Base-by-base conservation (phyloP, 1,284 basidiomycete genomes). In the Microbotryum violaceum region DNA sequence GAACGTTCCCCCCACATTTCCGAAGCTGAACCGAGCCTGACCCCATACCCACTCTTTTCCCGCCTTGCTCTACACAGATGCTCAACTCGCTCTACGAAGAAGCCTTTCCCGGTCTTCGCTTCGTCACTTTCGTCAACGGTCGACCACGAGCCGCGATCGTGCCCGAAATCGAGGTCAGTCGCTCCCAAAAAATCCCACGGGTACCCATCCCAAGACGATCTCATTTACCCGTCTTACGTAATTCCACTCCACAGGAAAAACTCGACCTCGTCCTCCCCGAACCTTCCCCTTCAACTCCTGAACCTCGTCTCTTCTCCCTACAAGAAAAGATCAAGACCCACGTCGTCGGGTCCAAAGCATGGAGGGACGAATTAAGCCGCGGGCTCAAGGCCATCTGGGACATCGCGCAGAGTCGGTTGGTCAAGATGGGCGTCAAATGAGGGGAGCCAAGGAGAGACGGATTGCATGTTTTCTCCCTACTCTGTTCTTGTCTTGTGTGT, bases 61-160 rank as follows among this genome's bases (percentile, higher is more conserved):
- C 45, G 42, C 16, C 7, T 16, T n/a, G 1, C 14, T 18, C 31
- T 4, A 42, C 20, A 10, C 46, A 68, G 70, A 66, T 60, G 50
- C 81, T 94, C 55, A 94, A 94, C 70, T 78, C 77, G 8, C 82
- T 83, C 62, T 94, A 93, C 72, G 88, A 90, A 73, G 77, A 73
- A 29, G 77, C 77, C 56, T 94, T 85, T 71, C 85, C 87, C 0
- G 84, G 85, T 2, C 75, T 94, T 63, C 80, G 86, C 29, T 94
- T 89, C 72, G 88, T 93, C 76, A 93, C 90, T 4, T 94, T 92
- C 72, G 91, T 94, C 51, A 89, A 91, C 72, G 89, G 89, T 42
- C 81, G 91, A 60, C 81, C 82, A 58, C 79, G 91, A 52, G 80
- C 81, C 31, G 80, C 75, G 52, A 85, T 94, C 68, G 84, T 84